These are phyloP conservation scores for Mycena vitilis DNA, from an alignment of 768 basidiomycete genomes.

Conservation along the genomic window DNA sequence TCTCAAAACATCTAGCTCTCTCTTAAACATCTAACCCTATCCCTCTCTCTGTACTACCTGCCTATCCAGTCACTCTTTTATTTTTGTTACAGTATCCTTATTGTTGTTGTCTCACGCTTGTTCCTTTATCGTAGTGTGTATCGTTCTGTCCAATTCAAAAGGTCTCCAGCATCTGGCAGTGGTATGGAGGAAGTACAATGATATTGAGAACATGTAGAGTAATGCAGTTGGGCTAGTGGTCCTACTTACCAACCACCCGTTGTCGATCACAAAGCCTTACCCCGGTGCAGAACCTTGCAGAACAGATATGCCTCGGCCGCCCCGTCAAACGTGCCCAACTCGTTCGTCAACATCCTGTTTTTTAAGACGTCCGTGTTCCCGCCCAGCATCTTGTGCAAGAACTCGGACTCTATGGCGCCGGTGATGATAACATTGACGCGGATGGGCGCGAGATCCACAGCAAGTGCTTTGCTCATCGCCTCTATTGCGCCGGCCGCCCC, in stretches of 20 bases:
- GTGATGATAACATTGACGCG: constrained; percentile 7
- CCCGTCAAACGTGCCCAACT: too few species aligned
- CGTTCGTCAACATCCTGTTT: too few species aligned
- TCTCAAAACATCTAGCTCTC: neutral
- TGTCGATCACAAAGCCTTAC: too few species aligned
- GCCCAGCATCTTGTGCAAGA: neutral
- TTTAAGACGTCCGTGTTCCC: too few species aligned
- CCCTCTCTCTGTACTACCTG: neutral
- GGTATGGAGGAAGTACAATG: too few species aligned
- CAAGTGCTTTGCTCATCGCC: constrained; percentile 1
- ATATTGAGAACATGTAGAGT: too few species aligned
- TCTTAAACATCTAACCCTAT: neutral
- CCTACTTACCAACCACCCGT: too few species aligned
- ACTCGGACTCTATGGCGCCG: neutral
- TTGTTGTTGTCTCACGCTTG: neutral
- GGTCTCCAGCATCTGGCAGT: neutral
- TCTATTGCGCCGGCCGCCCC: neutral
- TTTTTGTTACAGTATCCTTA: neutral
- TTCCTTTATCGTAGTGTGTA: neutral
- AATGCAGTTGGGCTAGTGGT: too few species aligned
- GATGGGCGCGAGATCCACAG: constrained; percentile 15
- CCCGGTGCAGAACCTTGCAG: too few species aligned
- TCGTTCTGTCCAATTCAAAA: neutral
- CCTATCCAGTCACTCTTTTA: neutral
- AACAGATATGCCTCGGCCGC: too few species aligned